Base-by-base conservation (phyloP, 441 rosid species). In the Gossypium schwendimanii region DNA sequence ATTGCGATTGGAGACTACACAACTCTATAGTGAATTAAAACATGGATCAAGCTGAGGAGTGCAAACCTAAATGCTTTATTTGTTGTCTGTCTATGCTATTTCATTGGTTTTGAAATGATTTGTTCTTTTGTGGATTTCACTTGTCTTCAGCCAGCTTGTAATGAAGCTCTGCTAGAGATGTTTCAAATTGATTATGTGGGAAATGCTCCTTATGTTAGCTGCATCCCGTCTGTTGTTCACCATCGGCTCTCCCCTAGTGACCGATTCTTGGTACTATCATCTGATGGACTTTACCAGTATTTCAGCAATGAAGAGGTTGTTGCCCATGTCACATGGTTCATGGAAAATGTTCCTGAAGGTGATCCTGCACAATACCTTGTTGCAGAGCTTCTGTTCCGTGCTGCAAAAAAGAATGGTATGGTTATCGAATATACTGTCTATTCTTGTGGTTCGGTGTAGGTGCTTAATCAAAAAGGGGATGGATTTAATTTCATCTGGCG, bases 341-440 rank as follows among this genome's bases (percentile, higher is more conserved):
- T 93, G 73, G 98, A 93, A 81, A 93, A 90, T 78, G 93, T 87
- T 55, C 98, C 97, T 39, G 96, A 87, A 82, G 98, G 98, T 0
- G 97, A 93, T 84, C 98, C 98, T 77, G 97, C 98, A 49, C 97
- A 93, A 76, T 89, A 91, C 83, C 97, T 94, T 75, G 84, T 94
- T 75, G 91, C 98, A 3, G 96, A 91, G 87, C 93, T 94, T 75
- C 88, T 94, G 18, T 87, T 90, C 81, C 97, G 97, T 39, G 98
- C 97, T 54, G 98, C 98, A 69, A 89, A 89, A 82, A 93, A 90
- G 88, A 94, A 91, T 76, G 98, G 98, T 91, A 64, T 77, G 85
- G 77, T 8, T 9, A 72, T 71, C 53, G 20, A 69, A 50, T 58
- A 55, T 55, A 23, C 21, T 36, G 24, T 64, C 26, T 28, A 28